A percentile compares a stretch with the other conserved stretches of the same genome.
phyloP scores from a whole-genome alignment of 331 rosid species.

The Cucumis variabilis region DNA sequence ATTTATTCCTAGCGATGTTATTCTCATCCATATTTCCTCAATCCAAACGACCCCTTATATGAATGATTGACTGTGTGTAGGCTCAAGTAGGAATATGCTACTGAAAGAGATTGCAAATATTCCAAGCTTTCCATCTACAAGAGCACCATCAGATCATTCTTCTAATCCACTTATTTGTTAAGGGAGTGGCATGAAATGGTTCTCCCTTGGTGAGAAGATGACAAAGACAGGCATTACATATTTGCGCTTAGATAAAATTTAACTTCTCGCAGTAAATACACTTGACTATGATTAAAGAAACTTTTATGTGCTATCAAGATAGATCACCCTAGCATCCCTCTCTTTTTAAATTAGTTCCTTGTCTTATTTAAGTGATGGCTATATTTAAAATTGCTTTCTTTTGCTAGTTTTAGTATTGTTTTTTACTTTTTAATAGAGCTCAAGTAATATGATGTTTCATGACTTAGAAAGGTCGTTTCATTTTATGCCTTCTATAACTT shows the following conservation, averaged over 20 bases:
- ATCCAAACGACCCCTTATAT: too few species aligned
- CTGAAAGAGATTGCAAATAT: constrained; percentile 91
- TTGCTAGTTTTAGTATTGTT: too few species aligned
- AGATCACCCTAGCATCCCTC: background rate
- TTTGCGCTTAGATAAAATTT: constrained; percentile 96
- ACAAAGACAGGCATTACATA: constrained; percentile 99
- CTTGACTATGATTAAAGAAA: constrained; percentile 61
- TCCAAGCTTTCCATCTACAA: constrained; percentile 81
- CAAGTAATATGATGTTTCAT: too few species aligned
- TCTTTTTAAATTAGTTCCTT: background rate
- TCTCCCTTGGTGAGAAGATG: constrained; percentile 98
- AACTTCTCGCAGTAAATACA: constrained; percentile 98
- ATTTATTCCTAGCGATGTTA: too few species aligned
- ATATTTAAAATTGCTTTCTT: too few species aligned
- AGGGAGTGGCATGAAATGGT: constrained; percentile 88
- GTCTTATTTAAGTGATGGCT: background rate
- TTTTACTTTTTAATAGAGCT: too few species aligned
- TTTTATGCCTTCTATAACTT: too few species aligned
- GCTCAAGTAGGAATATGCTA: constrained; percentile 99
- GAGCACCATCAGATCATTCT: constrained; percentile 72
- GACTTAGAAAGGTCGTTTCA: too few species aligned
- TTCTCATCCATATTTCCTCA: too few species aligned
- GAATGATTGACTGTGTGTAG: constrained; percentile 97
- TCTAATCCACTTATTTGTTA: constrained; percentile 68
- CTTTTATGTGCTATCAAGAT: constrained; percentile 33